Conservation (phyloP, 1,139 yeast species). For the Saccharomyces pastorianus region DNA sequence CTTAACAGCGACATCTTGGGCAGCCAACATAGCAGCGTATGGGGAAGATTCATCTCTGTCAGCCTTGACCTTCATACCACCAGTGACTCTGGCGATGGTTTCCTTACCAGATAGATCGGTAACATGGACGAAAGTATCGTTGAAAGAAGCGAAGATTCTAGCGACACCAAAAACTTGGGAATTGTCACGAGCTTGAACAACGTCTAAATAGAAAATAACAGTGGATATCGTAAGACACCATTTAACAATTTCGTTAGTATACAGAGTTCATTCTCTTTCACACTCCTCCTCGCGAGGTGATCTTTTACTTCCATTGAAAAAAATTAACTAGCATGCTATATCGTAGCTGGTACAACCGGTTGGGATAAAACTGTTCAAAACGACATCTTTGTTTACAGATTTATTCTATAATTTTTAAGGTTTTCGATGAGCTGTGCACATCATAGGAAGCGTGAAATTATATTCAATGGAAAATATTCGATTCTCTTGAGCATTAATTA, state of each 20-base stretch:
- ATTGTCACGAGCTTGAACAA: conserved; percentile 77
- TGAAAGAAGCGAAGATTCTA: conserved; percentile 98
- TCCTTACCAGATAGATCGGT: conserved; percentile 99
- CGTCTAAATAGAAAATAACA: conserved; percentile 8
- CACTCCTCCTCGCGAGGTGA: too few species aligned
- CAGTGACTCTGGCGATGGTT: conserved; percentile 99
- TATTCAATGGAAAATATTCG: background rate
- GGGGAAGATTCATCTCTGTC: conserved; percentile 99
- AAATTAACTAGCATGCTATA: too few species aligned
- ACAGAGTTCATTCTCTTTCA: too few species aligned
- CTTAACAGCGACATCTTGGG: conserved; percentile 98
- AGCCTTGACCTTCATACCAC: conserved; percentile 99
- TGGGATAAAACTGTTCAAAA: too few species aligned
- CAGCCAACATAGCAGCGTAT: conserved; percentile 99
- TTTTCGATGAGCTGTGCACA: background rate
- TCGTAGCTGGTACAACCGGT: too few species aligned
- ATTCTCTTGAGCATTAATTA: too few species aligned
- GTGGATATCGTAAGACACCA: background rate
- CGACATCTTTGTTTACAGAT: too few species aligned
- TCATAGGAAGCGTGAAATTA: background rate
- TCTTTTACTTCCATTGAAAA: background rate
- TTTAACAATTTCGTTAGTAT: background rate
- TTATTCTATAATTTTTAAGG: too few species aligned
- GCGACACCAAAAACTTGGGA: conserved; percentile 99
- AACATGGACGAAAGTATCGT: conserved; percentile 99